A percentile compares a stretch with the other conserved stretches of the same genome.
These are phyloP conservation scores for Cladosporium sp. DNA, from an alignment of 2,329 filamentous ascomycete genomes.

Conservation along the genomic window DNA sequence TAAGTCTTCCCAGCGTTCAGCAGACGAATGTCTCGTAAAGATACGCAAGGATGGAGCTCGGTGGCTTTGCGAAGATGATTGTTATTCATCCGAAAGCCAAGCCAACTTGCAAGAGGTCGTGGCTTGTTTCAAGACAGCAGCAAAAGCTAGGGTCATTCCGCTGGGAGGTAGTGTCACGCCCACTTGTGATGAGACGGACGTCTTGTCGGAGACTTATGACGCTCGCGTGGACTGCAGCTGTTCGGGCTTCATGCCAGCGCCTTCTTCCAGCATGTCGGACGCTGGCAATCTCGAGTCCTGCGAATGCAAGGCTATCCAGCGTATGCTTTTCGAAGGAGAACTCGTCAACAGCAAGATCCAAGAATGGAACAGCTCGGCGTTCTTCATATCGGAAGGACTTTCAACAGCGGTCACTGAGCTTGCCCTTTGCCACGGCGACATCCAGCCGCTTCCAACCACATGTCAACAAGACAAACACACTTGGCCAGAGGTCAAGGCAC, in stretches of 20 bases:
- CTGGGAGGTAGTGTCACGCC: neutral
- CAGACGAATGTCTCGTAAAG: neutral
- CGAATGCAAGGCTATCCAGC: neutral
- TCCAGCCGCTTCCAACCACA: neutral
- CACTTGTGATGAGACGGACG: neutral
- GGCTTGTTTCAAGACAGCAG: neutral
- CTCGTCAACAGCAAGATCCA: neutral
- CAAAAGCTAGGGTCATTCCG: neutral
- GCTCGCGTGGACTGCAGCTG: neutral
- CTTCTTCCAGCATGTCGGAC: neutral
- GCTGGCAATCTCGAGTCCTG: neutral
- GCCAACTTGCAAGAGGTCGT: neutral
- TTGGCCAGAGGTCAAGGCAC: neutral
- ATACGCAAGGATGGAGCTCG: neutral
- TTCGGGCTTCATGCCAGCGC: neutral
- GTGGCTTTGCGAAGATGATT: neutral
- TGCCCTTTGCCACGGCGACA: neutral
- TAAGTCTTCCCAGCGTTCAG: neutral
- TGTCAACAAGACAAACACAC: neutral
- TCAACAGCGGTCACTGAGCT: neutral
- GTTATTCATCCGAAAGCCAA: neutral
- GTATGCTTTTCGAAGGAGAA: neutral
- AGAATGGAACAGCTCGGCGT: neutral
- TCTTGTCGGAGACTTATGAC: constrained; percentile 4
- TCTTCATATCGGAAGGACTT: neutral